phyloP scores from a whole-genome alignment of 805 yeast genomes.

The Nakazawaea wickerhamii region DNA sequence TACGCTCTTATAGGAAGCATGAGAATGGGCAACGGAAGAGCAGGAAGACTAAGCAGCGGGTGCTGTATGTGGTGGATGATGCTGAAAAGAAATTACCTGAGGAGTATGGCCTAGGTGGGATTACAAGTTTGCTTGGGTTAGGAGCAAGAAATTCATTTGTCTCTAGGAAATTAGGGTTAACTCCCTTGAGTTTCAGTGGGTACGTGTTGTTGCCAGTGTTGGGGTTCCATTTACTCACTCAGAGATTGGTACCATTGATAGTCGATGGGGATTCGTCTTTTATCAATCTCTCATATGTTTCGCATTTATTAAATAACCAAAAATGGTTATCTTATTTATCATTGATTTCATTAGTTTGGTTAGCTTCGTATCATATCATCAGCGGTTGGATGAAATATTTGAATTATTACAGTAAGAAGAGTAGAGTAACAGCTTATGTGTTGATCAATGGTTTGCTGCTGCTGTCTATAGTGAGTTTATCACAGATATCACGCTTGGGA shows the following conservation, averaged over 20 bases:
- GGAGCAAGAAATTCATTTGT: conserved; percentile 46
- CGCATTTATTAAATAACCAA: conserved; percentile 29
- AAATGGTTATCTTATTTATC: conserved; percentile 26
- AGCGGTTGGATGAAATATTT: conserved; percentile 48
- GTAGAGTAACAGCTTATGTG: conserved; percentile 41
- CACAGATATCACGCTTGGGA: conserved; percentile 18
- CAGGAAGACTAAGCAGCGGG: conserved; percentile 8
- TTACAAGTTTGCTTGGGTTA: conserved; percentile 48
- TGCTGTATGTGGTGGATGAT: background rate
- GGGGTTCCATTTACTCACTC: conserved; percentile 39
- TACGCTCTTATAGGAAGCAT: conserved; percentile 28
- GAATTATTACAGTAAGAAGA: conserved; percentile 30
- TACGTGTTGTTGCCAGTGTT: conserved; percentile 43
- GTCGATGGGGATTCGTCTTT: conserved; percentile 63
- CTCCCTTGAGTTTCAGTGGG: conserved; percentile 61
- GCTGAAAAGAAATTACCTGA: conserved; percentile 24
- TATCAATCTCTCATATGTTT: conserved; percentile 46
- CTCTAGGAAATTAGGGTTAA: conserved; percentile 37
- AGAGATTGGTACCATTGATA: conserved; percentile 43
- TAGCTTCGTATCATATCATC: conserved; percentile 46
- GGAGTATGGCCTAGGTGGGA: conserved; percentile 59
- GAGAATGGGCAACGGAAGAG: conserved; percentile 20
- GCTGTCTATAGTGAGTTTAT: conserved; percentile 33
- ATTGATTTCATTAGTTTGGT: conserved; percentile 29
- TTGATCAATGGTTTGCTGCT: conserved; percentile 31